Evolutionary conservation across 306 rosid genomes (phyloP).

Genomic region (Dalbergia oliveri): DNA sequence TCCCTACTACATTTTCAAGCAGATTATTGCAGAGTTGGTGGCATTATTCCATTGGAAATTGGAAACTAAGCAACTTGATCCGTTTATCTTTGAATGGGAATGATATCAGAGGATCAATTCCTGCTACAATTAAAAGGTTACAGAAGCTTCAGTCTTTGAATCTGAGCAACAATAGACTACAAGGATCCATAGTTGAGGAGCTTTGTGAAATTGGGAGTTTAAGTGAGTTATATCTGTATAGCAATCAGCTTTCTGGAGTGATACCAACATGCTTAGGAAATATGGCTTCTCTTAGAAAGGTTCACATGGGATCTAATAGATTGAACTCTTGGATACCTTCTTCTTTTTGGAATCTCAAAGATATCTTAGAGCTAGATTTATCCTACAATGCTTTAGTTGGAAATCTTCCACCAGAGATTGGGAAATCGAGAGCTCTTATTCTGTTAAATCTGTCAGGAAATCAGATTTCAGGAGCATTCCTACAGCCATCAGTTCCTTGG

Average conservation of each 20-base stretch:
- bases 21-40: background rate
- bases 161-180: constrained; percentile 20
- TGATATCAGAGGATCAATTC: constrained; percentile 39
- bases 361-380: constrained; percentile 32
- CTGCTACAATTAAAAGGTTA: constrained; percentile 29
- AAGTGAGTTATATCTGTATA: background rate
- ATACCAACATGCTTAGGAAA: constrained; percentile 51
- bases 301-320: constrained; percentile 33
- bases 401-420: constrained; percentile 35
- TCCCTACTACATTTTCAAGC: background rate
- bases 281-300: constrained; percentile 34
- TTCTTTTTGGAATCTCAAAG: constrained; percentile 43
- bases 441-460: constrained; percentile 35
- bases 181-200: constrained; percentile 41
- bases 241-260: constrained; percentile 39
- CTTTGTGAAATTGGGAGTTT: constrained; percentile 41
- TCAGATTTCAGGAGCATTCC: constrained; percentile 45
- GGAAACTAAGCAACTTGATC: constrained; percentile 42
- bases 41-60: constrained; percentile 36
- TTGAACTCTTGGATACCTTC: constrained; percentile 39
- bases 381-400: constrained; percentile 36
- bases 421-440: constrained; percentile 5
- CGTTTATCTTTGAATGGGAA: background rate
- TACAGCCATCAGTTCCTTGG: background rate
- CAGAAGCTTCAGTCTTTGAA: constrained; percentile 33